Evolutionary conservation across 257 asterid genomes (phyloP).

Genomic region (Handroanthus guayacan): DNA sequence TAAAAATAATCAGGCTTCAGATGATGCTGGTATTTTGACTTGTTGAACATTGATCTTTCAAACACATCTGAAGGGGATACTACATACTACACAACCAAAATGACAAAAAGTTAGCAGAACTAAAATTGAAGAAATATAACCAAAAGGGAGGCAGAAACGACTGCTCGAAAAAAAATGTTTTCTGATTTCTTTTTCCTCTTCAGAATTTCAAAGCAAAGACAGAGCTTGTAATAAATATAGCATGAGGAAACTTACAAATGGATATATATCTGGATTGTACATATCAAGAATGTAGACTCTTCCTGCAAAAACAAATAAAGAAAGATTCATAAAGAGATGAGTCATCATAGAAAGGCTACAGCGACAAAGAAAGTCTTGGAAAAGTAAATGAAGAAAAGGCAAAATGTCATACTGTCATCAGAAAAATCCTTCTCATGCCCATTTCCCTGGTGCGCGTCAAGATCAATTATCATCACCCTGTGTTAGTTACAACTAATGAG

Average conservation of each 20-base stretch:
- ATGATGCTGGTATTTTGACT: background rate
- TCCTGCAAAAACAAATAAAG: slow-evolving; percentile 57
- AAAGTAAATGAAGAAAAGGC: slow-evolving; percentile 36
- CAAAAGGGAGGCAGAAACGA: background rate
- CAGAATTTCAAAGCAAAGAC: slow-evolving; percentile 24
- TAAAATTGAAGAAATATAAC: background rate
- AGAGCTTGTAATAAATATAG: slow-evolving; percentile 7
- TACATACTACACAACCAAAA: background rate
- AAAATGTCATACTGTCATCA: slow-evolving; percentile 63
- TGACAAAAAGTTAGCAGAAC: background rate
- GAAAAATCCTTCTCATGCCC: slow-evolving; percentile 93
- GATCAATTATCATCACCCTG: slow-evolving; percentile 97
- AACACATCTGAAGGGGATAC: slow-evolving; percentile 9
- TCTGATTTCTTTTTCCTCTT: slow-evolving; percentile 13
- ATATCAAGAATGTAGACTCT: slow-evolving; percentile 94
- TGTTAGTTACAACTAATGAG: slow-evolving; percentile 38
- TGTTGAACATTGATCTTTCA: slow-evolving; percentile 1
- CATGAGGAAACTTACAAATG: slow-evolving; percentile 65
- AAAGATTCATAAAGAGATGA: slow-evolving; percentile 20
- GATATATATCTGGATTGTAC: slow-evolving; percentile 94
- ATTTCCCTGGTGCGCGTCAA: slow-evolving; percentile 98
- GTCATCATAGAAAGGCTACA: slow-evolving; percentile 10
- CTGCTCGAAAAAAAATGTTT: background rate
- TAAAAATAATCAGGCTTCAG: slow-evolving; percentile 6
- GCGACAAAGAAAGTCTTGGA: slow-evolving; percentile 13